Conservation (phyloP, 176 grass and related monocot genomes). For the Otatea glauca region DNA sequence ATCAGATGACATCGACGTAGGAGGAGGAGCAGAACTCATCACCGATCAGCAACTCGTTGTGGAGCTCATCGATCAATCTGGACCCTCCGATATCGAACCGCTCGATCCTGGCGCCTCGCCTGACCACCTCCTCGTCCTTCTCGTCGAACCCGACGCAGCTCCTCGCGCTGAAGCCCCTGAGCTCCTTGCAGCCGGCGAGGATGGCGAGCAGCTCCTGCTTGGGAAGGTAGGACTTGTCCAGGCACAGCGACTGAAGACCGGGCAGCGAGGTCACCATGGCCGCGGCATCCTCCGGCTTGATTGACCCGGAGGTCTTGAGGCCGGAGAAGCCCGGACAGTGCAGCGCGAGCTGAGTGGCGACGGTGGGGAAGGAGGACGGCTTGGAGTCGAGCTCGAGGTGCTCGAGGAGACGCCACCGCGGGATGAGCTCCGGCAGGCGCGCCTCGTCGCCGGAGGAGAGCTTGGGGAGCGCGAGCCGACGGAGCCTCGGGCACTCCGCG, state of each 20-base stretch:
- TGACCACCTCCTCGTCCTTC: slow-evolving; percentile 45
- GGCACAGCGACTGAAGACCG: slow-evolving; percentile 42
- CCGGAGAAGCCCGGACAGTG: slow-evolving; percentile 45
- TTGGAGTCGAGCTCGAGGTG: slow-evolving; percentile 72
- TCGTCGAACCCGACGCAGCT: slow-evolving; percentile 71
- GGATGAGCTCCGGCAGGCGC: slow-evolving; percentile 55
- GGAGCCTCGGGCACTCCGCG: slow-evolving; percentile 45
- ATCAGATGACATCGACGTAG: slow-evolving; percentile 70
- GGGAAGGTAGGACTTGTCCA: slow-evolving; percentile 66
- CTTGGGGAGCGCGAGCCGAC: slow-evolving; percentile 48
- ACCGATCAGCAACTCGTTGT: background rate
- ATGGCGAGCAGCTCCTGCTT: slow-evolving; percentile 49
- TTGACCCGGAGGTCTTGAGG: slow-evolving; percentile 54
- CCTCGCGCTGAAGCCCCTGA: slow-evolving; percentile 57
- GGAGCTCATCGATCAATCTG: slow-evolving; percentile 46
- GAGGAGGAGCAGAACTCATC: slow-evolving; percentile 36
- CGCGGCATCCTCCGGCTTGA: slow-evolving; percentile 64
- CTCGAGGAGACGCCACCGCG: slow-evolving; percentile 55
- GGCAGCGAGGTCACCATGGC: slow-evolving; percentile 40
- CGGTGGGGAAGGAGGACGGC: slow-evolving; percentile 52
- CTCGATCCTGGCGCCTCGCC: slow-evolving; percentile 31
- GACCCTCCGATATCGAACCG: slow-evolving; percentile 61
- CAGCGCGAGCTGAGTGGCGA: slow-evolving; percentile 42
- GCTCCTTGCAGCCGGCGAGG: slow-evolving; percentile 47
- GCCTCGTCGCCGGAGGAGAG: slow-evolving; percentile 48